These are phyloP conservation scores for Pisolithus marmoratus DNA, from an alignment of 768 basidiomycete genomes.

Conservation along the genomic window DNA sequence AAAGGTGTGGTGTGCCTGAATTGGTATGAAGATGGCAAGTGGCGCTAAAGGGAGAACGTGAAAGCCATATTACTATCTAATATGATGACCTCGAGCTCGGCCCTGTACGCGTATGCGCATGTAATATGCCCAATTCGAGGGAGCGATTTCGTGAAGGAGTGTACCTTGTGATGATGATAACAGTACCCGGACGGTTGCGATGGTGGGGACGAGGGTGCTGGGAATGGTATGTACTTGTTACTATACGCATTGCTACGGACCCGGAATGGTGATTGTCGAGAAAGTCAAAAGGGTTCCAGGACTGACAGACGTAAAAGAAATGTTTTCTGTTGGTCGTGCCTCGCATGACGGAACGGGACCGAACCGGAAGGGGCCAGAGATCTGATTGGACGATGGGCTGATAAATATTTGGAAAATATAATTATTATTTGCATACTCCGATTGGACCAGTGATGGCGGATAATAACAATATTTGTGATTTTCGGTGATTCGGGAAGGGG, in stretches of 20 bases:
- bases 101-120: neutral
- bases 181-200: neutral
- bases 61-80: neutral
- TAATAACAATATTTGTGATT: neutral
- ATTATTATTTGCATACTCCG: neutral
- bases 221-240: neutral
- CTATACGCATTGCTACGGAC: neutral
- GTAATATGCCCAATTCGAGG: neutral
- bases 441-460: neutral
- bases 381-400: constrained; percentile 5
- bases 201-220: neutral
- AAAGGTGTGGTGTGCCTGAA: neutral
- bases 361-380: constrained; percentile 1
- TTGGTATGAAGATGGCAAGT: neutral
- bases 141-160: neutral
- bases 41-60: neutral
- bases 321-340: neutral
- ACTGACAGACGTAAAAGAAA: neutral
- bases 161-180: neutral
- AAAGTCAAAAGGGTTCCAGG: neutral
- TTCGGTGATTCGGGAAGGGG: neutral
- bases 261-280: neutral
- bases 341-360: constrained; percentile 8
- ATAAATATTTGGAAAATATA: neutral
- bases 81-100: neutral